A percentile compares a stretch with the other conserved stretches of the same genome.
Conservation (phyloP, 2,329 filamentous ascomycete genomes). For the Aureobasidium sp. region DNA sequence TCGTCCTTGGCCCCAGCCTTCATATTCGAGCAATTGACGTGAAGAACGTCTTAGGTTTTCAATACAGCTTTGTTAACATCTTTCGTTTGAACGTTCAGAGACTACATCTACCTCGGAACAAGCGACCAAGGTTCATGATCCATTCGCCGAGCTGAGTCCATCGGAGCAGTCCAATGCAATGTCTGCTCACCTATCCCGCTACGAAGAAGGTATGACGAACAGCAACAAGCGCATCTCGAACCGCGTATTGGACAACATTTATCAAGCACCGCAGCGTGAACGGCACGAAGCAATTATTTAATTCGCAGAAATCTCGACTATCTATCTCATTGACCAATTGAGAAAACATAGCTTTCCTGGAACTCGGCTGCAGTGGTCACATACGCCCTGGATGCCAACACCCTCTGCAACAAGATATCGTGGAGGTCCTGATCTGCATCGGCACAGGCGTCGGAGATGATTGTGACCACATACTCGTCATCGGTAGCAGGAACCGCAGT, state of each 20-base stretch:
- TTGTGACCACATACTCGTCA: background rate
- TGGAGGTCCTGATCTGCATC: background rate
- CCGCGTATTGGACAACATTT: background rate
- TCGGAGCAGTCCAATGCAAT: background rate
- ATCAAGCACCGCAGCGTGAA: background rate
- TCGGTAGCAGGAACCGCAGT: background rate
- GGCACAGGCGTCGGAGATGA: background rate
- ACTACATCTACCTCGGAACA: background rate
- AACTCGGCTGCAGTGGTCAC: background rate
- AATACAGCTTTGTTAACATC: background rate
- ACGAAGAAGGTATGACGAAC: background rate
- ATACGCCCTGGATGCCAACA: background rate
- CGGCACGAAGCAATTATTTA: no score
- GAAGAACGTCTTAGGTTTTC: background rate
- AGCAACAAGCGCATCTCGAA: background rate
- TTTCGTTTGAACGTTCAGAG: background rate
- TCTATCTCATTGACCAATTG: background rate
- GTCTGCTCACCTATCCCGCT: background rate
- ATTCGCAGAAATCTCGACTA: no score
- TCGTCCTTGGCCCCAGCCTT: background rate
- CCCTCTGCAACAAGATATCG: background rate
- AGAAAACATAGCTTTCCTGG: background rate
- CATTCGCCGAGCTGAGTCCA: background rate
- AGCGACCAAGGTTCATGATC: background rate
- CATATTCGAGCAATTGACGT: background rate